phyloP scores from a whole-genome alignment of 2,329 filamentous ascomycete species.

The Dactylellina drechsleri region DNA sequence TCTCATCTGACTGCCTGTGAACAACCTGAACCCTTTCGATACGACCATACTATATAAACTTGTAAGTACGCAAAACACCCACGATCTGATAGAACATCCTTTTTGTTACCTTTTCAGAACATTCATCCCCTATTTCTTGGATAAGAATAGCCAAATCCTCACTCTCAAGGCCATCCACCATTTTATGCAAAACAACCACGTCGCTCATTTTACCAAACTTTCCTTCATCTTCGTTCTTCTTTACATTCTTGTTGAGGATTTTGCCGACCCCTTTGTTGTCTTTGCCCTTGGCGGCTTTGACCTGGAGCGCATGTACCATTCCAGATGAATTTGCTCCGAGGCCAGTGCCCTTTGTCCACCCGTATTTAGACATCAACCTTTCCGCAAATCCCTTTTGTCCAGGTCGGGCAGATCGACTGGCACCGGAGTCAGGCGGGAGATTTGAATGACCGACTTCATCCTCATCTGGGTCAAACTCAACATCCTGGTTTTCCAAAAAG shows the following conservation, averaged over 20 bases:
- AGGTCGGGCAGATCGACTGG: conserved; percentile 72
- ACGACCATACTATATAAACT: conserved; percentile 24
- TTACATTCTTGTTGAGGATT: conserved; percentile 80
- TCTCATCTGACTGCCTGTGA: conserved; percentile 53
- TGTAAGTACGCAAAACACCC: conserved; percentile 16
- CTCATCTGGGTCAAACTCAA: conserved; percentile 58
- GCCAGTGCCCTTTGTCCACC: conserved; percentile 87
- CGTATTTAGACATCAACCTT: conserved; percentile 90
- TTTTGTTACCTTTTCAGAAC: conserved; percentile 72
- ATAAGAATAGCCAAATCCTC: conserved; percentile 73
- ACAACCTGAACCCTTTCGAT: conserved; percentile 60
- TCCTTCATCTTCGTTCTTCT: conserved; percentile 62
- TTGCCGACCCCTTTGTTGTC: conserved; percentile 78
- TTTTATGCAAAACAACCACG: conserved; percentile 82
- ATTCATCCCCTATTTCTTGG: conserved; percentile 96
- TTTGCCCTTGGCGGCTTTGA: conserved; percentile 86
- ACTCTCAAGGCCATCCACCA: conserved; percentile 78
- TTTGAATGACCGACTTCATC: background rate
- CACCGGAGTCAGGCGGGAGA: conserved; percentile 15
- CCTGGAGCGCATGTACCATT: conserved; percentile 83
- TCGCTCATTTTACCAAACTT: conserved; percentile 79
- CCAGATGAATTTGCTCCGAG: conserved; percentile 84
- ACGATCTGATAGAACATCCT: conserved; percentile 1
- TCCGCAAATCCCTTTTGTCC: conserved; percentile 87
- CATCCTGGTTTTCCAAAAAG: conserved; percentile 11